phyloP scores from a whole-genome alignment of 805 yeast species.

The Wickerhamiella kazuoi region DNA sequence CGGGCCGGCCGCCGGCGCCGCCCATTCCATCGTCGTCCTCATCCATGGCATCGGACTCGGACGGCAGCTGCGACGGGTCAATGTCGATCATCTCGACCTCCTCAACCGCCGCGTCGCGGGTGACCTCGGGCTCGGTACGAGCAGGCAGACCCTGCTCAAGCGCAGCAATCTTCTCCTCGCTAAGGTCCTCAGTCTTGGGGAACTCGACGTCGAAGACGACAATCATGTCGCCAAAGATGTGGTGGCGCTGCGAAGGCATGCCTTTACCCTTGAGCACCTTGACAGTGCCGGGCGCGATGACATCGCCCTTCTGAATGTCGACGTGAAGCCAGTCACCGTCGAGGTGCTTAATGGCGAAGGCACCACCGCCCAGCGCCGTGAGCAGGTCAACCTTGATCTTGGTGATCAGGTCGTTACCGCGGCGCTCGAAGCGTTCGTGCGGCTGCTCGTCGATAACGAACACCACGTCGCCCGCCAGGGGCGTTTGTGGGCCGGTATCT shows the following conservation, averaged over 20 bases:
- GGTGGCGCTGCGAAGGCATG: slow-evolving; percentile 88
- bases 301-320: slow-evolving; percentile 76
- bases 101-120: slow-evolving; percentile 46
- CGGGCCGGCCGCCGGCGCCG: slow-evolving; percentile 29
- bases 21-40: slow-evolving; percentile 46
- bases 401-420: slow-evolving; percentile 71
- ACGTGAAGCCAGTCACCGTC: slow-evolving; percentile 84
- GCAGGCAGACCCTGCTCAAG: slow-evolving; percentile 69
- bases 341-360: slow-evolving; percentile 69
- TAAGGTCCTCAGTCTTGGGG: slow-evolving; percentile 59
- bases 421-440: slow-evolving; percentile 66
- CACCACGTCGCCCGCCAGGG: slow-evolving; percentile 91
- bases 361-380: slow-evolving; percentile 95
- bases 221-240: slow-evolving; percentile 75
- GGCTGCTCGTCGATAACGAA: slow-evolving; percentile 83
- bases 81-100: slow-evolving; percentile 57
- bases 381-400: slow-evolving; percentile 78
- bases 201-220: slow-evolving; percentile 75
- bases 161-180: slow-evolving; percentile 46
- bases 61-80: slow-evolving; percentile 43
- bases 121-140: slow-evolving; percentile 33
- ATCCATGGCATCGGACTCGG: slow-evolving; percentile 17
- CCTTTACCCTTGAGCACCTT: slow-evolving; percentile 86
- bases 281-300: slow-evolving; percentile 63
- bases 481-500: slow-evolving; percentile 83